phyloP scores from a whole-genome alignment of 345 rosid genomes.

The Sapria himalayana region DNA sequence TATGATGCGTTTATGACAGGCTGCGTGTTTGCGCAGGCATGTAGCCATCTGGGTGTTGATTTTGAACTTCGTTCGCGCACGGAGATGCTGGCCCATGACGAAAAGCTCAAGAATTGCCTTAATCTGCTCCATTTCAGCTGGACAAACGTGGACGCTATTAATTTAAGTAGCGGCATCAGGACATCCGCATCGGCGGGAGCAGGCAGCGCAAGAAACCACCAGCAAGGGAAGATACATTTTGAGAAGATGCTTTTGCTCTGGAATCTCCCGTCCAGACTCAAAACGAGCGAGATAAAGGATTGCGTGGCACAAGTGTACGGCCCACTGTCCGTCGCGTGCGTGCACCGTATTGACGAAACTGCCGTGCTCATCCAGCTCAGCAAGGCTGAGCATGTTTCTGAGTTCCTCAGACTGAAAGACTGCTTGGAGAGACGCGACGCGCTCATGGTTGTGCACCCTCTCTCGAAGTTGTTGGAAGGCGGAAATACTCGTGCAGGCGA shows the following conservation, averaged over 20 bases:
- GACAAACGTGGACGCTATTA: slow-evolving; percentile 44
- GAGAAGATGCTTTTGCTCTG: slow-evolving; percentile 48
- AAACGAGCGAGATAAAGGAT: slow-evolving; percentile 40
- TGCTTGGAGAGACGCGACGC: slow-evolving; percentile 37
- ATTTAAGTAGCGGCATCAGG: slow-evolving; percentile 33
- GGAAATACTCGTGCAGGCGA: slow-evolving; percentile 53
- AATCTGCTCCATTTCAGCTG: slow-evolving; percentile 75
- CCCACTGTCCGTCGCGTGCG: slow-evolving; percentile 26
- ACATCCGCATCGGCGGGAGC: slow-evolving; percentile 16
- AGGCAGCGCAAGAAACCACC: slow-evolving; percentile 7
- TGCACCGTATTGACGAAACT: slow-evolving; percentile 44
- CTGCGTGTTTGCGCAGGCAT: slow-evolving; percentile 70
- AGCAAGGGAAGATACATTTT: slow-evolving; percentile 17
- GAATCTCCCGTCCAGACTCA: slow-evolving; percentile 52
- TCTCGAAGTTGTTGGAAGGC: slow-evolving; percentile 53
- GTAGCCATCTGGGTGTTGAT: slow-evolving; percentile 53
- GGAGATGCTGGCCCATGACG: slow-evolving; percentile 22
- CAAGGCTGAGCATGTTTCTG: slow-evolving; percentile 28
- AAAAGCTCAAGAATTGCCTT: slow-evolving; percentile 39
- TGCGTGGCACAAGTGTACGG: slow-evolving; percentile 57
- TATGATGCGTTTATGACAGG: slow-evolving; percentile 99
- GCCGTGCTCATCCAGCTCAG: slow-evolving; percentile 66
- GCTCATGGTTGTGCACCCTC: slow-evolving; percentile 46
- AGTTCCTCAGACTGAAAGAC: slow-evolving; percentile 46
- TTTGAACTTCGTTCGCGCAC: slow-evolving; percentile 24